Base-by-base conservation (phyloP, 2,329 filamentous ascomycete species). In the Pyricularia sp. region DNA sequence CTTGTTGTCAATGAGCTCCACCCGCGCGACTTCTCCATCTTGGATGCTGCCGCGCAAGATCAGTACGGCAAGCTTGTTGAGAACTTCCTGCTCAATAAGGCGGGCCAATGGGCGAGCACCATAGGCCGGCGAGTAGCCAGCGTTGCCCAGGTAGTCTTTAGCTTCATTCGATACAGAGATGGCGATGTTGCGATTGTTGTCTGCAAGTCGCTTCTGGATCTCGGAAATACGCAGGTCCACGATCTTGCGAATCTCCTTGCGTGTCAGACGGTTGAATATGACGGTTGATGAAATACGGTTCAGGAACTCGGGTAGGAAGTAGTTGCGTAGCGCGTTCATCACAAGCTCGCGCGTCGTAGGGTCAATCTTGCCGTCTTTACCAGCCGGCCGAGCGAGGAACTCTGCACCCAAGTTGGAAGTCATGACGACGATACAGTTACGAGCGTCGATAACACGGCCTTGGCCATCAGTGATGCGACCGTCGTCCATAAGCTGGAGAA, bases 401-500 rank as follows among this genome's bases (percentile, higher is more conserved):
- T 98, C 95, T 36, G 95, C 95, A 72, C 95, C 95, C 71, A 99
- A 80, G 82, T 99, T 99, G 75, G 93, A 97, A 0, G 95, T 99
- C 93, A 99, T 97, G 80, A 99, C 95, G 63, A 99, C 94, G 73
- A 99, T 98, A 78, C 94, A 98, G 85, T 99, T 99, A 81, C 90
- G 93, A 70, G 94, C 95, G 75, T 99, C 95, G 69, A 99, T 89
- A 66, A 97, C 85, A 78, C 95, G 89, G 77, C 95, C 95, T 86
- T 98, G 96, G 65, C 95, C 95, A 77, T 99, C 95, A 17, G 95
- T 99, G 79, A 99, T 98, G 75, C 95, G 93, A 33, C 95, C 95
- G 76, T 99, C 95, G 76, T 99, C 95, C 93, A 99, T 98, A 76
- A 99, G 92, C 80, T 99, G 95, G n/a, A 99, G 88, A 55, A 99